Base-by-base conservation (phyloP, 768 basidiomycete genomes). In the Leccinellum luteum region DNA sequence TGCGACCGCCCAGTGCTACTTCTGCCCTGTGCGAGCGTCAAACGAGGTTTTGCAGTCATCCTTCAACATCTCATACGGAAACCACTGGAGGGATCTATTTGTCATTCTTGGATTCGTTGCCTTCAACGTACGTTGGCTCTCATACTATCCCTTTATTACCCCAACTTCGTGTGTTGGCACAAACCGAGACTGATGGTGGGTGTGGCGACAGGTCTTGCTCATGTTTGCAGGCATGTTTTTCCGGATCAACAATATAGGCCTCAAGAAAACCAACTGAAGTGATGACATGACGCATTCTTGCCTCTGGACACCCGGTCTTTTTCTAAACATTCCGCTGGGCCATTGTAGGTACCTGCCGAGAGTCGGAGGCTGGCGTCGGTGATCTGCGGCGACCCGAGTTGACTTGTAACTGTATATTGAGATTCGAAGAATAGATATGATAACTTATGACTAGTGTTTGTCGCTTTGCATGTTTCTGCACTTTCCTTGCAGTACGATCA, bases 1-100 rank as follows among this genome's bases (percentile, higher is more conserved):
- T n/a, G 81, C 85, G 4, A 79, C 80, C 0, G 56, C 70, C n/a
- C 69, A 65, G 45, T 90, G 87, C 66, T 57, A 75, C 21, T 87
- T 82, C 70, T 89, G 88, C 60, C 72, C 81, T 1, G 76, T 77
- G 28, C 62, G 74, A 7, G 79, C 75, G 3, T 85, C 85, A 4
- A 79, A 87, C 62, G 65, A 79, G 50, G 76, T 72, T 65, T 28
- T 61, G 51, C 48, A 45, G 14, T 19, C 28, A n/a, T 19, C 4
- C 3, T 54, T 52, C 43, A 54, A 56, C 23, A 38, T 64, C 6
- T 54, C 54, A 12, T 62, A 62, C 13, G 47, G 23, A 12, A 47
- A 52, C 6, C 50, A 43, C 3, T 59, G 57, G 64, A 62, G 54
- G 47, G 57, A 64, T 28, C 17, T 64, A 13, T 54, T 38, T 12